Evolutionary conservation across 208 protist genomes (phyloP).

Genomic region (Leishmania major): DNA sequence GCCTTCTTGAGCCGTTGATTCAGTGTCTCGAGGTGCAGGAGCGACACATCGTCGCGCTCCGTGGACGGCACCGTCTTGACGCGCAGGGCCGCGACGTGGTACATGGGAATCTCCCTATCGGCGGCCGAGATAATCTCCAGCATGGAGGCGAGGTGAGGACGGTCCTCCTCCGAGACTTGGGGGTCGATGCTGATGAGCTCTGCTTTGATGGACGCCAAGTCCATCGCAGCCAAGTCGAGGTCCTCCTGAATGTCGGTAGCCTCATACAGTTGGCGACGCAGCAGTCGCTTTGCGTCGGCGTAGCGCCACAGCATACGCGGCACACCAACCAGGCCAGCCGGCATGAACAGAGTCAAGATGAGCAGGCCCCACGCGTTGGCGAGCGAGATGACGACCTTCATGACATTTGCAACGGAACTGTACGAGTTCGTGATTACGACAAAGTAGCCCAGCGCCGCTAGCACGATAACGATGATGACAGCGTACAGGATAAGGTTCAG

Average conservation of each 20-base stretch:
- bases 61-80: constrained; percentile 38
- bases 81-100: constrained; percentile 71
- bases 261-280: constrained; percentile 66
- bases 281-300: constrained; percentile 56
- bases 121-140: constrained; percentile 75
- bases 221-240: constrained; percentile 86
- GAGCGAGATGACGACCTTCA: constrained; percentile 83
- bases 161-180: constrained; percentile 79
- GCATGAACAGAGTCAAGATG: constrained; percentile 88
- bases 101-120: constrained; percentile 80
- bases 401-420: constrained; percentile 46
- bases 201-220: constrained; percentile 75
- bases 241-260: constrained; percentile 88
- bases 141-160: constrained; percentile 72
- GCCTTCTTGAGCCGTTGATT: constrained; percentile 79
- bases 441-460: constrained; percentile 76
- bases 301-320: constrained; percentile 86
- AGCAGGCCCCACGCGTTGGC: constrained; percentile 92
- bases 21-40: constrained; percentile 76
- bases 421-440: constrained; percentile 81
- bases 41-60: constrained; percentile 72
- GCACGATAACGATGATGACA: constrained; percentile 66
- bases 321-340: constrained; percentile 82
- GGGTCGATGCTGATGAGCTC: constrained; percentile 85
- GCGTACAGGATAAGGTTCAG: constrained; percentile 85